Percentiles rank a stretch among this genome's conserved stretches.
phyloP scores from a whole-genome alignment of 192 early-diverging fungal species.

The Umbelopsis sp. region DNA sequence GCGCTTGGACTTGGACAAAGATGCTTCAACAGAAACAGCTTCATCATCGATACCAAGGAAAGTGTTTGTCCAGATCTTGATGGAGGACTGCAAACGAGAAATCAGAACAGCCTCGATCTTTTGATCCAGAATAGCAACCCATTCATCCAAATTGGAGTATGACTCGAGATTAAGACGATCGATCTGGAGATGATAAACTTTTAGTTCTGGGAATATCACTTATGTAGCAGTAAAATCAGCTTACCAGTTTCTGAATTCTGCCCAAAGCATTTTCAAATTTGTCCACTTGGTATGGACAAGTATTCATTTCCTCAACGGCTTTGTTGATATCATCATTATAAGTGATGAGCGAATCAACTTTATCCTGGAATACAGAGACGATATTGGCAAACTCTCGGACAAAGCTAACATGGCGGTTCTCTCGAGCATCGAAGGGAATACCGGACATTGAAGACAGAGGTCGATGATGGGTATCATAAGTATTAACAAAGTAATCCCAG shows the following conservation, averaged over 20 bases:
- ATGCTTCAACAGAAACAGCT: conserved; percentile 44
- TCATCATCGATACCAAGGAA: conserved; percentile 62
- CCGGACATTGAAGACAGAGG: conserved; percentile 46
- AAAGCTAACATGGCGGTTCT: conserved; percentile 89
- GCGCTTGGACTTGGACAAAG: conserved; percentile 44
- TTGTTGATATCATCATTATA: conserved; percentile 84
- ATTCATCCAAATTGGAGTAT: conserved; percentile 92
- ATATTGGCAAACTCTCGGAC: conserved; percentile 92
- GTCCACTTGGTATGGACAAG: conserved; percentile 73
- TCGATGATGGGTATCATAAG: conserved; percentile 54
- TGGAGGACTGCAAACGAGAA: conserved; percentile 72
- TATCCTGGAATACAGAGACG: conserved; percentile 95
- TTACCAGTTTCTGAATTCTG: conserved; percentile 83
- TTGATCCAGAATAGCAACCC: conserved; percentile 83
- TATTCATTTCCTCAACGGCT: conserved; percentile 81
- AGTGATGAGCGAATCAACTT: conserved; percentile 80
- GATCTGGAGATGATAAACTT: conserved; percentile 49
- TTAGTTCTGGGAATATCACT: neutral
- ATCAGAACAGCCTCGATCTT: conserved; percentile 79
- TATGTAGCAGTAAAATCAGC: conserved; percentile 8
- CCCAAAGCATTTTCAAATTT: conserved; percentile 72
- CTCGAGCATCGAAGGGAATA: conserved; percentile 61
- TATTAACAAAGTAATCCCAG: conserved; percentile 96
- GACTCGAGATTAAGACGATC: conserved; percentile 92
- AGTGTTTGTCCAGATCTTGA: conserved; percentile 73